These are phyloP conservation scores for Colletotrichum filicis DNA, from an alignment of 2,329 filamentous ascomycete genomes.

Conservation along the genomic window DNA sequence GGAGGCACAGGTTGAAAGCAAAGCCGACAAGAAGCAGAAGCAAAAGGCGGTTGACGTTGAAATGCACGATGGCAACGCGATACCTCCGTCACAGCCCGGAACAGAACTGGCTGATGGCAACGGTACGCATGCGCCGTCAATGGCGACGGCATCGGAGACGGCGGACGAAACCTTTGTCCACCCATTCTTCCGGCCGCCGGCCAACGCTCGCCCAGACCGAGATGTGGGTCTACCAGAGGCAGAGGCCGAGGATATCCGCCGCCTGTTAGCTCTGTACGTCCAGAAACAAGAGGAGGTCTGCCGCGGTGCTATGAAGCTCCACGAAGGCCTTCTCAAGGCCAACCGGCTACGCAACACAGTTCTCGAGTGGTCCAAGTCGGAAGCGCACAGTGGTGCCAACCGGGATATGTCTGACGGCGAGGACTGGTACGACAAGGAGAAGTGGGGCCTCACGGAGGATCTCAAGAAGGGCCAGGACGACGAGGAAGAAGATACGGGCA, in stretches of 20 bases:
- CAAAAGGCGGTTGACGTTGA: conserved; percentile 27
- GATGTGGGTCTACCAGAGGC: conserved; percentile 77
- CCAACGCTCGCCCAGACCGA: conserved; percentile 70
- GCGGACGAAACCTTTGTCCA: conserved; percentile 70
- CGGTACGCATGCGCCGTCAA: conserved; percentile 26
- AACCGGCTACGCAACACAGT: conserved; percentile 79
- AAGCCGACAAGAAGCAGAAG: conserved; percentile 26
- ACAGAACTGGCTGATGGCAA: background rate
- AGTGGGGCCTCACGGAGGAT: conserved; percentile 80
- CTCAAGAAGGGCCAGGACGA: conserved; percentile 85
- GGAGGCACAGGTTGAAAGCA: conserved; percentile 21
- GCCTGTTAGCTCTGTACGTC: conserved; percentile 79
- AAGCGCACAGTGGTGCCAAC: conserved; percentile 74
- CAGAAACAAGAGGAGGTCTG: conserved; percentile 90
- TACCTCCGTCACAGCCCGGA: background rate
- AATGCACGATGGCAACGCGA: conserved; percentile 13
- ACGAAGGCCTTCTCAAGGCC: conserved; percentile 77
- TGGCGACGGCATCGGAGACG: conserved; percentile 19
- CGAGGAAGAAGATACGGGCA: conserved; percentile 79
- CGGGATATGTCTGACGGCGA: conserved; percentile 87
- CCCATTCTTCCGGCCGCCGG: conserved; percentile 77
- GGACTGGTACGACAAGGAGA: conserved; percentile 88
- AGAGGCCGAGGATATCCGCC: conserved; percentile 83
- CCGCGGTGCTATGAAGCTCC: conserved; percentile 74
- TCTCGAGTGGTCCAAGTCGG: conserved; percentile 80